Evolutionary conservation across 1,284 basidiomycete species (phyloP).

Genomic region (Naganishia sp.): DNA sequence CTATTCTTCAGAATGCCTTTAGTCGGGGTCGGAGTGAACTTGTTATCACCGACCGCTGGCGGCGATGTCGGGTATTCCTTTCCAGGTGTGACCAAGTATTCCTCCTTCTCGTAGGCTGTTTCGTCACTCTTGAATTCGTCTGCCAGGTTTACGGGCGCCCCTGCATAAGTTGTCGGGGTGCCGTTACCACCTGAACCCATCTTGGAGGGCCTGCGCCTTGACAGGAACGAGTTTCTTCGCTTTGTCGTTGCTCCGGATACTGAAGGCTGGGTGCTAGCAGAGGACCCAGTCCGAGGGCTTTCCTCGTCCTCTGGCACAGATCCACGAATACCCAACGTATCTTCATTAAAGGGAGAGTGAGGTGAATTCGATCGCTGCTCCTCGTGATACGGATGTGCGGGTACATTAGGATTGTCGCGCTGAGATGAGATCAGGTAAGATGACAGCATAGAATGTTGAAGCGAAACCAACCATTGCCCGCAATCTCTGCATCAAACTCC

Average conservation of each 20-base stretch:
- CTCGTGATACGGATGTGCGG: conserved; percentile 24
- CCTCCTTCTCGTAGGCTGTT: conserved; percentile 7
- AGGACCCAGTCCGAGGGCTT: conserved; percentile 20
- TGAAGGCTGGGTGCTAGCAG: conserved; percentile 17
- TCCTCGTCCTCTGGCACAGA: conserved; percentile 7
- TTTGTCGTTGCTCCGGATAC: conserved; percentile 1
- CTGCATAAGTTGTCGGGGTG: background rate
- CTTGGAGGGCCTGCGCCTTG: conserved; percentile 9
- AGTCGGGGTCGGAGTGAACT: conserved; percentile 6
- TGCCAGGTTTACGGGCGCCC: conserved; percentile 4
- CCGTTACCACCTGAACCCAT: conserved; percentile 5
- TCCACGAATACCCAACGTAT: conserved; percentile 27
- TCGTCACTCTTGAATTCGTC: conserved; percentile 22
- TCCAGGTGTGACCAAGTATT: conserved; percentile 20
- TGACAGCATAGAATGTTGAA: background rate
- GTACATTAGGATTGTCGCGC: conserved; percentile 37
- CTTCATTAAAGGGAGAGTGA: conserved; percentile 33
- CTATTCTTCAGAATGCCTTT: conserved; percentile 22
- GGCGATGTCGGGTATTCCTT: conserved; percentile 12
- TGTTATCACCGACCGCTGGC: background rate
- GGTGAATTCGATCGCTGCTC: conserved; percentile 28
- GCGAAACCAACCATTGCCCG: conserved; percentile 53
- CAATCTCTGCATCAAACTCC: conserved; percentile 55
- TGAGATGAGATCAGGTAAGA: background rate
- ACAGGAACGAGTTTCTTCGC: conserved; percentile 29